Conservation (phyloP, 805 yeast genomes). For the Ogataea nonfermentans region DNA sequence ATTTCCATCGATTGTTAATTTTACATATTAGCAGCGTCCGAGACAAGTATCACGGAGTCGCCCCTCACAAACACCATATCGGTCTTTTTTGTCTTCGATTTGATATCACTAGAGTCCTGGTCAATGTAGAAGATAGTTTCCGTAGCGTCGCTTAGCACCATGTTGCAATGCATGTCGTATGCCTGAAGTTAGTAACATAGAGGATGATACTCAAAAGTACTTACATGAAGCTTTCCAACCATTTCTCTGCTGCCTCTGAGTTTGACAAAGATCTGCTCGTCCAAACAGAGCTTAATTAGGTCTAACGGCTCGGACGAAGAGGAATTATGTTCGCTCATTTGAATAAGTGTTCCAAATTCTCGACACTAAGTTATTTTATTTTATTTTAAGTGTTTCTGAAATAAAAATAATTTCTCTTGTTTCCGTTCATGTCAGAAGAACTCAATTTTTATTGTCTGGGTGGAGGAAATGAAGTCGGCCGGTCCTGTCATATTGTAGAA, state of each 20-base stretch:
- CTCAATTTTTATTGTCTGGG: conserved; percentile 86
- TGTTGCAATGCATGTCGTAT: conserved; percentile 94
- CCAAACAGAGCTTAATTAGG: conserved; percentile 77
- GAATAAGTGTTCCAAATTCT: no score
- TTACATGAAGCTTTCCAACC: conserved; percentile 79
- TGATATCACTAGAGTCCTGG: conserved; percentile 44
- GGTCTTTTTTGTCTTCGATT: conserved; percentile 52
- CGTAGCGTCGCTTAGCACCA: conserved; percentile 88
- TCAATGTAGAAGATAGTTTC: conserved; percentile 71
- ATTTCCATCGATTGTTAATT: background rate
- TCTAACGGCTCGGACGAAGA: conserved; percentile 77
- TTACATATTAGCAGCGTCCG: conserved; percentile 31
- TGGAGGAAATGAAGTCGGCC: conserved; percentile 97
- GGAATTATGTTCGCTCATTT: conserved; percentile 26
- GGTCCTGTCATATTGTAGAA: conserved; percentile 90
- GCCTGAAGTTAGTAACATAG: conserved; percentile 42
- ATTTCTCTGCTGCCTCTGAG: conserved; percentile 93
- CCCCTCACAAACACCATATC: conserved; percentile 97
- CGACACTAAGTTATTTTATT: no score
- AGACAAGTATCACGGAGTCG: conserved; percentile 88
- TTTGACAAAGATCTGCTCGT: conserved; percentile 83
- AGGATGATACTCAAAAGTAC: conserved; percentile 20
- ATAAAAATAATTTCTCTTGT: background rate
- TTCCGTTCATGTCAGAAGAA: conserved; percentile 23
- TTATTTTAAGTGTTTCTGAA: conserved; percentile 1